Conservation (phyloP, 306 rosid genomes). For the Canavalia gladiata region DNA sequence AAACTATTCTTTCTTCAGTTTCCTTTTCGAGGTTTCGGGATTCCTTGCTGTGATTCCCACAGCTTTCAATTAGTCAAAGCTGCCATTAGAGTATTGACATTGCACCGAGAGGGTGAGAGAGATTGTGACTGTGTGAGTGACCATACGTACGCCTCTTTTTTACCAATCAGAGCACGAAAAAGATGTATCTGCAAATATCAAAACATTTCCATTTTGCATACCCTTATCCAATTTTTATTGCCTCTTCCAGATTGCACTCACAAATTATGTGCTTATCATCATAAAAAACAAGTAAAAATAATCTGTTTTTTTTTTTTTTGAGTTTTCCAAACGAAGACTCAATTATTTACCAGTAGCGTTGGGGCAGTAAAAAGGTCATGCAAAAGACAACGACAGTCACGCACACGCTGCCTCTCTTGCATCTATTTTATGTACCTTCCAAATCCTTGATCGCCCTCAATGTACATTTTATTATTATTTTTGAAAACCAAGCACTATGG, state of each 20-base stretch:
- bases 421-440: slow-evolving; percentile 42
- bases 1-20: slow-evolving; percentile 49
- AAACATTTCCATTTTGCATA: slow-evolving; percentile 41
- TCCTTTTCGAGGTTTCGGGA: slow-evolving; percentile 54
- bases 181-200: slow-evolving; percentile 39
- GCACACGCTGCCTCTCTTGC: slow-evolving; percentile 42
- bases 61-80: slow-evolving; percentile 61
- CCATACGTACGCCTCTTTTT: slow-evolving; percentile 39
- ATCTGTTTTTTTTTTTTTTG: slow-evolving; percentile 26
- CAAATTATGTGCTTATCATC: slow-evolving; percentile 24
- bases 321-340: slow-evolving; percentile 42
- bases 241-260: neutral
- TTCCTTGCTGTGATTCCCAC: slow-evolving; percentile 49
- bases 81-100: slow-evolving; percentile 57
- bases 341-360: slow-evolving; percentile 47
- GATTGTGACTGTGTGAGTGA: slow-evolving; percentile 56
- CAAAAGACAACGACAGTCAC: slow-evolving; percentile 48
- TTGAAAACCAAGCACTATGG: neutral
- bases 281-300: slow-evolving; percentile 18
- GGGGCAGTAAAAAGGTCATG: slow-evolving; percentile 22
- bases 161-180: slow-evolving; percentile 34
- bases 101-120: slow-evolving; percentile 46
- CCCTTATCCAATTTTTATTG: slow-evolving; percentile 3
- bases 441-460: slow-evolving; percentile 31
- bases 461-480: neutral